These are phyloP conservation scores for Silene uniflora DNA, from an alignment of 148 eudicot species.

Conservation along the genomic window DNA sequence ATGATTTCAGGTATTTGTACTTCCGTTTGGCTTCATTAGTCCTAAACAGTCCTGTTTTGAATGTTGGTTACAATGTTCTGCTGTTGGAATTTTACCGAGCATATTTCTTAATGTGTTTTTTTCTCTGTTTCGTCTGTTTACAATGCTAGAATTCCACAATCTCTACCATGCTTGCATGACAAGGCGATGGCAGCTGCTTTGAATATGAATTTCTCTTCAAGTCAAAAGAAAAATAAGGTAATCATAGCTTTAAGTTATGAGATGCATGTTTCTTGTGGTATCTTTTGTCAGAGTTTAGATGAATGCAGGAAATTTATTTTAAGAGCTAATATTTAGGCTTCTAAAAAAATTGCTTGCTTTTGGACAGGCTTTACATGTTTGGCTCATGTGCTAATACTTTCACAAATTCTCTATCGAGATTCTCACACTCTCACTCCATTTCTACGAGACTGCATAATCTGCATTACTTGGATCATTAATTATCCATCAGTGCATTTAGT, in stretches of 20 bases:
- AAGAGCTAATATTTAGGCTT: background rate
- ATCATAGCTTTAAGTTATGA: constrained; percentile 4
- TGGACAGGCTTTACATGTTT: constrained; percentile 8
- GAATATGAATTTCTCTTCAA: constrained; percentile 37
- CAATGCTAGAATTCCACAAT: constrained; percentile 56
- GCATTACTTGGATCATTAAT: too few relatives aligned
- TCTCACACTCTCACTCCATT: too few relatives aligned
- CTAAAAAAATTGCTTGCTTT: background rate
- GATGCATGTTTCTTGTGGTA: background rate
- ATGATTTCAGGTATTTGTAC: constrained; percentile 64
- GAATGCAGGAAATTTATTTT: background rate
- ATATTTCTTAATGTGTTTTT: background rate
- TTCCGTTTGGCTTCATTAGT: background rate
- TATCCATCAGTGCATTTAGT: background rate
- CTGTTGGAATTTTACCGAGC: constrained; percentile 4
- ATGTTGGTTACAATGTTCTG: constrained; percentile 9
- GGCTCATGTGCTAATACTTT: constrained; percentile 15
- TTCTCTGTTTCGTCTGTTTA: background rate
- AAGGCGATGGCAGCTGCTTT: constrained; percentile 74
- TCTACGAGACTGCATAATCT: too few relatives aligned
- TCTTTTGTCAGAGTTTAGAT: background rate
- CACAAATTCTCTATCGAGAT: background rate
- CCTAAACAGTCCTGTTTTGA: constrained; percentile 19
- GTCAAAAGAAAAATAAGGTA: constrained; percentile 59
- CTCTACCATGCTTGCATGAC: constrained; percentile 80